Base-by-base conservation (phyloP, 2,329 filamentous ascomycete species). In the Verticillium nubilum region DNA sequence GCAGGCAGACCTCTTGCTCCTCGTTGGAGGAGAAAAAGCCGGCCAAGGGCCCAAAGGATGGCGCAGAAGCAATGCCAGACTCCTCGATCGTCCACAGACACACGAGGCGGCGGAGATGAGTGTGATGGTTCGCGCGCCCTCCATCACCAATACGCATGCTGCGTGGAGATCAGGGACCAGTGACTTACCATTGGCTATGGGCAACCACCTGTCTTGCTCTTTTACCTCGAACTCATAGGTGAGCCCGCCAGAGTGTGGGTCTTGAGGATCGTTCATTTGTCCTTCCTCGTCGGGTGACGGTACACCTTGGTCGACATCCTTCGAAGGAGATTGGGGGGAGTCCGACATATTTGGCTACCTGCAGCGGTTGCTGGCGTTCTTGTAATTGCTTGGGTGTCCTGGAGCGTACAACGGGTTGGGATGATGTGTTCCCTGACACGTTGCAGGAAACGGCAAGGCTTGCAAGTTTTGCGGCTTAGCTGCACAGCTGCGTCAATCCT, bases 141-240 rank as follows among this genome's bases (percentile, higher is more conserved):
- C 26, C 23, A 29, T n/a, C 12, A 26, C 31, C 29, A 42, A 17
- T 35, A 54, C 70, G 70, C 73, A 74, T 73, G 79, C 79, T 78
- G 81, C 82, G 81, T 81, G 78, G 59, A 80, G 75, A 76, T 66
- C 67, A 62, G 67, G 67, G 66, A 66, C 69, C 66, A 66, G 66
- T 69, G 78, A 95, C 95, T 86, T 86, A 99, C 95, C 95, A 92
- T 99, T 99, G 80, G 95, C 95, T 86, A 99, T 99, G 75, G 95
- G 95, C 76, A 99, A 86, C 95, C 95, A 99, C 84, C 95, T 85
- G 80, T 99, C 95, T 80, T 99, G 95, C 80, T 99, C 95, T 84
- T 98, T 98, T 78, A 98, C 94, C 80, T 98, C 94, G 76, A 97
- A 97, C 81, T 98, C 94, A 74, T 92, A 92, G 77, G 81, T 87